phyloP scores from a whole-genome alignment of 805 yeast species.

The Torulaspora indica region DNA sequence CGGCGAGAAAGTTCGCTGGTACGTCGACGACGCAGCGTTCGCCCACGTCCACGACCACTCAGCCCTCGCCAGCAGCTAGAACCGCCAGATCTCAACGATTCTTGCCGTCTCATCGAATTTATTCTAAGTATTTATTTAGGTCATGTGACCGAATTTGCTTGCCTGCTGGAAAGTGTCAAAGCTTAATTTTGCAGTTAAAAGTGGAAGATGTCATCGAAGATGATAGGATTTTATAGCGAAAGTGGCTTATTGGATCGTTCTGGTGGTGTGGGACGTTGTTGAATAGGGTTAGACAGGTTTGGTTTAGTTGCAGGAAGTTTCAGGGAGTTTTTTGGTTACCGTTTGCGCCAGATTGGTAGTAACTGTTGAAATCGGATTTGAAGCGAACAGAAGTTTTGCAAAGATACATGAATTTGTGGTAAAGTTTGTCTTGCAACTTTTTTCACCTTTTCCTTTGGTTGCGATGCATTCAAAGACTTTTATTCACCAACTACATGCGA shows the following conservation, averaged over 20 bases:
- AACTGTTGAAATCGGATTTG: not conserved
- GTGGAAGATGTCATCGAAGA: too few species aligned
- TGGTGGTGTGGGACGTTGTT: not conserved
- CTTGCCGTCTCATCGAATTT: not conserved
- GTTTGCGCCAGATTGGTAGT: not conserved
- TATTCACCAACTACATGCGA: conserved; percentile 31
- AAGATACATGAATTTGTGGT: conserved; percentile 4
- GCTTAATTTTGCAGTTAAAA: not conserved
- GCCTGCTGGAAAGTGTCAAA: conserved; percentile 1
- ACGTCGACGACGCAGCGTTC: conserved; percentile 70
- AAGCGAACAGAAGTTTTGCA: not conserved
- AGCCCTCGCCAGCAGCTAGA: not conserved
- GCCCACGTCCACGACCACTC: conserved; percentile 6
- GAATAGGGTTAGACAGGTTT: not conserved
- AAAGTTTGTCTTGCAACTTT: not conserved
- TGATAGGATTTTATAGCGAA: too few species aligned
- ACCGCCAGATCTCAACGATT: not conserved
- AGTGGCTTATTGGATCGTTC: not conserved
- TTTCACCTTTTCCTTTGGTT: not conserved
- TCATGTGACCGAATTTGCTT: too few species aligned
- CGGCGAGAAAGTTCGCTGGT: conserved; percentile 64
- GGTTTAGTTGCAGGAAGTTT: not conserved
- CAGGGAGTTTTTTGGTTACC: not conserved
- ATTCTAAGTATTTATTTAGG: too few species aligned
- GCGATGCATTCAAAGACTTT: conserved; percentile 28